Evolutionary conservation across 371 early-diverging fungal species (phyloP).

Genomic region (Mucor plumbeus): DNA sequence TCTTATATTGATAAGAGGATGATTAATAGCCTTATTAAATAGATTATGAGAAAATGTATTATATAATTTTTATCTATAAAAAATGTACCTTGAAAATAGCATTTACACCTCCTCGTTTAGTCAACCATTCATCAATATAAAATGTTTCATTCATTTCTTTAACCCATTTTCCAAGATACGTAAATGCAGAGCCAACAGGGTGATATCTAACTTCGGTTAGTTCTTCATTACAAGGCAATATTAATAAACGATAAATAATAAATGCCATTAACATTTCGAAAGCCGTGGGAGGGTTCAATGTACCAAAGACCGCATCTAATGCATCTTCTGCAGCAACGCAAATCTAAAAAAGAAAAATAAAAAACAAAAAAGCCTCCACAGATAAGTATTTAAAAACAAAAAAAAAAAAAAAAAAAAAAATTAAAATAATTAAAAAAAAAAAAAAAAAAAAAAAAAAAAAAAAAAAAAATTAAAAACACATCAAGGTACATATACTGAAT

Average conservation of each 20-base stretch:
- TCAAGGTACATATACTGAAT: too few species aligned
- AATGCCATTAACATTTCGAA: slow-evolving; percentile 54
- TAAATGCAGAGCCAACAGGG: slow-evolving; percentile 56
- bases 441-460: too few species aligned
- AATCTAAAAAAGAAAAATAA: too few species aligned
- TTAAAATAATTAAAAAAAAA: too few species aligned
- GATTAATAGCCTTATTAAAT: slow-evolving; percentile 42
- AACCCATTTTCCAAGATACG: slow-evolving; percentile 49
- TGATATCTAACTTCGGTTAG: slow-evolving; percentile 38
- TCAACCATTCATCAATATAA: slow-evolving; percentile 50
- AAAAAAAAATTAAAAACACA: too few species aligned
- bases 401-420: too few species aligned
- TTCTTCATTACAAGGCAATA: slow-evolving; percentile 25
- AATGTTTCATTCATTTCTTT: slow-evolving; percentile 42
- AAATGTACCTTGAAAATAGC: slow-evolving; percentile 46
- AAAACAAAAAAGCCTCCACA: too few species aligned
- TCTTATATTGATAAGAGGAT: slow-evolving; percentile 46
- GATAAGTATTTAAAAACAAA: too few species aligned
- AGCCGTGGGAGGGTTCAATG: slow-evolving; percentile 43
- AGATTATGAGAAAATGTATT: not conserved
- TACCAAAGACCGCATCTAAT: slow-evolving; percentile 45
- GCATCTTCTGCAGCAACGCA: slow-evolving; percentile 56
- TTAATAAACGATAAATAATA: slow-evolving; percentile 38
- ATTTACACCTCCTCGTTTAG: slow-evolving; percentile 39
- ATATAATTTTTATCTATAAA: not conserved